These are phyloP conservation scores for Talaromyces sp. DNA, from an alignment of 2,329 filamentous ascomycete species.

Conservation along the genomic window DNA sequence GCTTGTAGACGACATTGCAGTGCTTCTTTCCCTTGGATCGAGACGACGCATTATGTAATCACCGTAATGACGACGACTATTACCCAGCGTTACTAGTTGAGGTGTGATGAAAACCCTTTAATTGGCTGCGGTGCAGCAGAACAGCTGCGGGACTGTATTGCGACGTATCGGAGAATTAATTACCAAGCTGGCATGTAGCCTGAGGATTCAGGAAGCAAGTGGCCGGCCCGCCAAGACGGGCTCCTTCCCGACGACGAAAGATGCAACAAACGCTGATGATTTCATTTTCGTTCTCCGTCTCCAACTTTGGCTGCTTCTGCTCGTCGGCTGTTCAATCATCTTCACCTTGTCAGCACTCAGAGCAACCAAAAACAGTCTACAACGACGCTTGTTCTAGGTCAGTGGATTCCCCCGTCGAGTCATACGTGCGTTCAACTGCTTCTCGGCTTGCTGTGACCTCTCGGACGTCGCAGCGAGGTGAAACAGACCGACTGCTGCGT, in stretches of 20 bases:
- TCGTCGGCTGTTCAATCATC: background rate
- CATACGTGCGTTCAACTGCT: slow-evolving; percentile 2
- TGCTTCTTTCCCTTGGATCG: background rate
- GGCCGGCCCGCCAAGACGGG: background rate
- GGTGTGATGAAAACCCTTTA: background rate
- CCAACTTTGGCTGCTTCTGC: background rate
- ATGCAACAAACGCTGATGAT: background rate
- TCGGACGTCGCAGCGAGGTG: slow-evolving; percentile 15
- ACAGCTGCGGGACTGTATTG: background rate
- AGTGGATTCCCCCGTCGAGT: slow-evolving; percentile 3
- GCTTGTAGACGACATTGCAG: background rate
- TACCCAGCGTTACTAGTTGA: background rate
- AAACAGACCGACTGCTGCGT: slow-evolving; percentile 16
- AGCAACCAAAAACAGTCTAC: background rate
- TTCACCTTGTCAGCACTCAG: background rate
- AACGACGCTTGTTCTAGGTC: slow-evolving; percentile 8
- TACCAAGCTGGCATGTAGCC: background rate
- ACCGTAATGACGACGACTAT: background rate
- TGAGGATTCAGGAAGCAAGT: background rate
- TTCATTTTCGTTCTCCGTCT: background rate
- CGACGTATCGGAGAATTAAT: background rate
- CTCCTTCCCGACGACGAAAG: background rate
- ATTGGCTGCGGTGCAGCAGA: background rate
- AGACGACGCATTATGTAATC: background rate
- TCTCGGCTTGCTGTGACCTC: slow-evolving; percentile 1